These are phyloP conservation scores for Penicillium sp. DNA, from an alignment of 2,329 filamentous ascomycete species.

Conservation along the genomic window DNA sequence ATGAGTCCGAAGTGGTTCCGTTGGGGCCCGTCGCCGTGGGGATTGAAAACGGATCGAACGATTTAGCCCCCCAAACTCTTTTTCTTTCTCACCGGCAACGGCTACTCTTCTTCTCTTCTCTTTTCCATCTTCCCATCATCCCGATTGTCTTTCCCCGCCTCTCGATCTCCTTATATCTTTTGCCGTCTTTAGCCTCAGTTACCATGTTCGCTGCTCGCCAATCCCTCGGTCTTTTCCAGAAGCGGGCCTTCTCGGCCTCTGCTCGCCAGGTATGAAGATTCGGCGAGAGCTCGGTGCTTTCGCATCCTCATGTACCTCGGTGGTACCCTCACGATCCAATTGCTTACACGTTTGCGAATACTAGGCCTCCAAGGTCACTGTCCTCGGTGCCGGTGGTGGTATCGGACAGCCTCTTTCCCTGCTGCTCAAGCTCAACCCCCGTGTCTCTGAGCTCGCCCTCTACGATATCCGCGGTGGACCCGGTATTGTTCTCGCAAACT, in stretches of 20 bases:
- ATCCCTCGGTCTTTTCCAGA: constrained; percentile 64
- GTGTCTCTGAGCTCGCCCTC: constrained; percentile 89
- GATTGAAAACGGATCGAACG: constrained; percentile 29
- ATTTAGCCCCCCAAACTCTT: constrained; percentile 23
- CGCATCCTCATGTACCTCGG: constrained; percentile 21
- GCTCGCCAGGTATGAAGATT: constrained; percentile 69
- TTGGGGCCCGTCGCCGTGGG: constrained; percentile 17
- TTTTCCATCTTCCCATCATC: constrained; percentile 27
- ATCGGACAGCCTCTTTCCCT: constrained; percentile 98
- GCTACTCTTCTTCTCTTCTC: constrained; percentile 23
- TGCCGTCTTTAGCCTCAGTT: constrained; percentile 28
- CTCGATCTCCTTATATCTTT: constrained; percentile 17
- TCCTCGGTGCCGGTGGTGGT: constrained; percentile 95
- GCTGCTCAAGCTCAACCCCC: constrained; percentile 97
- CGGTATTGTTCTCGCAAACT: constrained; percentile 59
- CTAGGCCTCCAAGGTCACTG: constrained; percentile 94
- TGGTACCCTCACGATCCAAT: constrained; percentile 21
- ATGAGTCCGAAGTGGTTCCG: constrained; percentile 13
- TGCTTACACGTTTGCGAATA: constrained; percentile 16
- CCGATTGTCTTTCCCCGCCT: constrained; percentile 18
- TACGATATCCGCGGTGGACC: constrained; percentile 97
- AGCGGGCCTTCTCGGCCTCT: constrained; percentile 80
- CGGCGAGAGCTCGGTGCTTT: constrained; percentile 9
- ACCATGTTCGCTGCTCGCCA: constrained; percentile 76
- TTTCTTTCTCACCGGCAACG: constrained; percentile 29